phyloP scores from a whole-genome alignment of 768 basidiomycete species.

The Serendipita sp. region DNA sequence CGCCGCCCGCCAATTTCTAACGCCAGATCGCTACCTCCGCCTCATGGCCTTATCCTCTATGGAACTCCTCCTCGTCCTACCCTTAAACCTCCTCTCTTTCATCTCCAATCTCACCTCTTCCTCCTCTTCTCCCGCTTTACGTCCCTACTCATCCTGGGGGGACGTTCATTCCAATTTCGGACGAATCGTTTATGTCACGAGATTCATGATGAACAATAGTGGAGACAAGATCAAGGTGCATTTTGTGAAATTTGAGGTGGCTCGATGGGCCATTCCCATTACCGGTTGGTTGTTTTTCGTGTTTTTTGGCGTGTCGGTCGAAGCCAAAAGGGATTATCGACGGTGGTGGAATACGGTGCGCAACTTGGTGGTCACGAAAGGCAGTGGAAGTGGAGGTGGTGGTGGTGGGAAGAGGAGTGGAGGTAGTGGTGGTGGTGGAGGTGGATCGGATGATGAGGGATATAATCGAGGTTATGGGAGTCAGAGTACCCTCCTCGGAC shows the following conservation, averaged over 20 bases:
- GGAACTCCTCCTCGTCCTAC: conserved; percentile 28
- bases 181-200: conserved; percentile 26
- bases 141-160: conserved; percentile 24
- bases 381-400: too few relatives aligned
- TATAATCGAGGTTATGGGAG: too few relatives aligned
- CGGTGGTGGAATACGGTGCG: background rate
- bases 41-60: conserved; percentile 36
- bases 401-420: too few relatives aligned
- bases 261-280: conserved; percentile 19
- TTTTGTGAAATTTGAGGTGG: conserved; percentile 7
- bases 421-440: too few relatives aligned
- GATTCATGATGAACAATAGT: conserved; percentile 8
- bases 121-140: conserved; percentile 2
- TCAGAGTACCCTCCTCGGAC: too few relatives aligned
- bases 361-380: too few relatives aligned
- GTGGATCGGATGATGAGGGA: too few relatives aligned
- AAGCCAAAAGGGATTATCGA: conserved; percentile 27
- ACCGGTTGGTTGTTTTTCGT: conserved; percentile 33
- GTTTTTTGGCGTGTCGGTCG: conserved; percentile 38
- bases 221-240: background rate
- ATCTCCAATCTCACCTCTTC: conserved; percentile 16
- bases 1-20: conserved; percentile 35
- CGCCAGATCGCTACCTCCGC: conserved; percentile 40
- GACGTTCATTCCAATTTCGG: conserved; percentile 34
- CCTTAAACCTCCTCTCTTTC: conserved; percentile 26